phyloP scores from a whole-genome alignment of 208 protist genomes.

The Leishmania amazonensis region DNA sequence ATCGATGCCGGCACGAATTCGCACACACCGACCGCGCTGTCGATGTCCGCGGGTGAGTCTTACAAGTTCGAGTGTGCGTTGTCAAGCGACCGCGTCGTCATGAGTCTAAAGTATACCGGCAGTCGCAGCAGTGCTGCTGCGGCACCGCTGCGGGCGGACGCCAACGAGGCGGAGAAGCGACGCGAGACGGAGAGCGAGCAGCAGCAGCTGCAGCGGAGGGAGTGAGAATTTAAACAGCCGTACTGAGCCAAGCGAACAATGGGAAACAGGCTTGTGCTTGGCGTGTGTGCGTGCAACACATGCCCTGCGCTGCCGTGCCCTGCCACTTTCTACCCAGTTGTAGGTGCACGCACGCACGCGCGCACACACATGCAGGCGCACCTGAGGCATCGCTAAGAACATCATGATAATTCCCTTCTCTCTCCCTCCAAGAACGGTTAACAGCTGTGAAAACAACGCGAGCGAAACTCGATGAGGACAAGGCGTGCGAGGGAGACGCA shows the following conservation, averaged over 20 bases:
- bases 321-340: background rate
- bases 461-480: background rate
- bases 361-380: background rate
- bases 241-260: background rate
- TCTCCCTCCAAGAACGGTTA: background rate
- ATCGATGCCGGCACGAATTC: constrained; percentile 65
- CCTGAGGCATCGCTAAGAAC: background rate
- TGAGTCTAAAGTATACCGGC: constrained; percentile 52
- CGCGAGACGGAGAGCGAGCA: background rate
- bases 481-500: background rate
- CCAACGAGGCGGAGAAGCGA: constrained; percentile 32
- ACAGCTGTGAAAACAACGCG: background rate
- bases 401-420: background rate
- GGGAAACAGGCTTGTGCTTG: background rate
- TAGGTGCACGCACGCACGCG: background rate
- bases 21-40: constrained; percentile 49
- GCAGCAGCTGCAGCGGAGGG: constrained; percentile 4
- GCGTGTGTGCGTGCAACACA: background rate
- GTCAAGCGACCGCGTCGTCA: constrained; percentile 67
- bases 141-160: background rate
- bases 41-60: constrained; percentile 38
- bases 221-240: background rate
- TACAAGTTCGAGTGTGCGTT: constrained; percentile 71
- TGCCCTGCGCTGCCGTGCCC: no score
- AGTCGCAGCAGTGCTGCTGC: constrained; percentile 1